Conservation (phyloP, 441 rosid genomes). For the Adansonia madagascariensis region DNA sequence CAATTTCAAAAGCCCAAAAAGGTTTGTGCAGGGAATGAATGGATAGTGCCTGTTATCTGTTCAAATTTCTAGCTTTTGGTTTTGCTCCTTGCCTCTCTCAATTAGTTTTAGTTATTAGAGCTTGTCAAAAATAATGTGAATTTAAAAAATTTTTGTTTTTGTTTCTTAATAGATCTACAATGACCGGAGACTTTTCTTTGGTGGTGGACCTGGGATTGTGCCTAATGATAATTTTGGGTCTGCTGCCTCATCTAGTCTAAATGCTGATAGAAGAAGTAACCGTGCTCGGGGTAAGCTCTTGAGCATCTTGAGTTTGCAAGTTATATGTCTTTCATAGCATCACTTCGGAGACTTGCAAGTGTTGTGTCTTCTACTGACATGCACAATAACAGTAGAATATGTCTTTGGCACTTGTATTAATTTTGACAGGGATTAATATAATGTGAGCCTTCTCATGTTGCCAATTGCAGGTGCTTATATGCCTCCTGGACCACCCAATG, state of each 20-base stretch:
- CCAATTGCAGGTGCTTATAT: conserved; percentile 66
- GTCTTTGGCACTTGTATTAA: background rate
- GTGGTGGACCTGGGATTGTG: conserved; percentile 84
- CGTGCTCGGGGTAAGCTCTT: conserved; percentile 73
- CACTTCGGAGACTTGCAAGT: conserved; percentile 12
- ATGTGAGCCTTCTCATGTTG: conserved; percentile 8
- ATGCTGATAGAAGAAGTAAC: conserved; percentile 79
- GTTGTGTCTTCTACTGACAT: background rate
- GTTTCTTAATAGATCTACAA: conserved; percentile 71
- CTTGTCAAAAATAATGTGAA: background rate
- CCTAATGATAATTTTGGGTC: conserved; percentile 73
- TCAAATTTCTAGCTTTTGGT: conserved; percentile 2
- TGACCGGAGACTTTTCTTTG: conserved; percentile 83
- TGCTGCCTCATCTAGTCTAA: conserved; percentile 54
- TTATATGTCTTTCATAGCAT: background rate
- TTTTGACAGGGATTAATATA: background rate
- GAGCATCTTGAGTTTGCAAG: conserved; percentile 16
- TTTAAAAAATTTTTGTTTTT: conserved; percentile 14
- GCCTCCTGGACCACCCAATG: conserved; percentile 83
- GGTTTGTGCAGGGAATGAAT: conserved; percentile 22
- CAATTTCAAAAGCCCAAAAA: conserved; percentile 94
- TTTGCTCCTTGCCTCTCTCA: background rate
- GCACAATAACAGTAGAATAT: conserved; percentile 16
- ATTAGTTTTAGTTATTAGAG: conserved; percentile 10
- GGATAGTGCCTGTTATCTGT: conserved; percentile 15